phyloP scores from a whole-genome alignment of 2,329 filamentous ascomycete species.

The Colletotrichum sp. region DNA sequence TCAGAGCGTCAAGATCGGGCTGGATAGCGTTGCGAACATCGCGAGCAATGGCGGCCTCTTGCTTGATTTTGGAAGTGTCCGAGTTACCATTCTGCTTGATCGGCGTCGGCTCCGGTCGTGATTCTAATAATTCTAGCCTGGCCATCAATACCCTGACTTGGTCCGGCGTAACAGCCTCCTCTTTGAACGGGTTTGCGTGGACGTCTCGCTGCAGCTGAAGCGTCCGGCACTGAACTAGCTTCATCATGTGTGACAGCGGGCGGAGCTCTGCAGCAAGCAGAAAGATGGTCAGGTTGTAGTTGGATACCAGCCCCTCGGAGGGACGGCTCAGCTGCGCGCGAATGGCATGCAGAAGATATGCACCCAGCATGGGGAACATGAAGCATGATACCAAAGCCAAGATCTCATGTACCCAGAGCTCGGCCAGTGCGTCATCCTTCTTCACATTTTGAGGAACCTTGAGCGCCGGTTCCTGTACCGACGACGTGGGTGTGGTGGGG shows the following conservation, averaged over 20 bases:
- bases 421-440: constrained; percentile 52
- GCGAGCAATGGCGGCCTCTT: constrained; percentile 49
- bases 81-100: constrained; percentile 34
- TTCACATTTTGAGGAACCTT: constrained; percentile 23
- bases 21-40: constrained; percentile 72
- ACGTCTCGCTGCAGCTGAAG: constrained; percentile 82
- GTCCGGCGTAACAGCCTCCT: constrained; percentile 30
- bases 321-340: constrained; percentile 81
- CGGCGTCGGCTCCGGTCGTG: constrained; percentile 44
- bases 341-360: constrained; percentile 83
- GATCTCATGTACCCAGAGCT: constrained; percentile 78
- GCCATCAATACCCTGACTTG: constrained; percentile 63
- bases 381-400: constrained; percentile 81
- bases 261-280: constrained; percentile 85
- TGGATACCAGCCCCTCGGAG: constrained; percentile 86
- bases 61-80: constrained; percentile 40
- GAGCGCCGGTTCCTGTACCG: constrained; percentile 20
- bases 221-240: constrained; percentile 79
- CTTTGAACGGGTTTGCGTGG: constrained; percentile 51
- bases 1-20: constrained; percentile 86
- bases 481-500: constrained; percentile 40
- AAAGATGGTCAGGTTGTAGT: constrained; percentile 93
- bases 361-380: constrained; percentile 76
- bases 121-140: constrained; percentile 75
- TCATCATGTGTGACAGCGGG: constrained; percentile 81